Base-by-base conservation (phyloP, 257 asterid species). In the Echites panduratus region DNA sequence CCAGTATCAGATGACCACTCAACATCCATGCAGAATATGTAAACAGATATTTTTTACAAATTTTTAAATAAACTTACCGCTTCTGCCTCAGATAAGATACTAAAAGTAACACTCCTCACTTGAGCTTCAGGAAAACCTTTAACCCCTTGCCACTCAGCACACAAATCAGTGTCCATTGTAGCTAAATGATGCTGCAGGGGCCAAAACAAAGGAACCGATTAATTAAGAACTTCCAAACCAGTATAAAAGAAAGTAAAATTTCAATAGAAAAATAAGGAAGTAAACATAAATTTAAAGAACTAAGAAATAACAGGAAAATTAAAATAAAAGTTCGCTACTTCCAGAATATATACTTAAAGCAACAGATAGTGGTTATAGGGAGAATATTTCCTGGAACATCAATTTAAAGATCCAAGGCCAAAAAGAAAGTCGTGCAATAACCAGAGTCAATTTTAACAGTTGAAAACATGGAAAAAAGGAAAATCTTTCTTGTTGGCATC, bases 51-150 rank as follows among this genome's bases (percentile, higher is more conserved):
- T 13, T 19, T 50, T n/a, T 29, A 1, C 20, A 52, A 49, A 81
- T 54, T 27, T 62, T 27, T 53, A 68, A 27, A 69, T 71, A 68
- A 71, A 80, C 97, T 86, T 84, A 95, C 99, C 11, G 97, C 96
- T 75, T 92, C 99, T 61, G 84, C 83, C 80, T 85, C 90, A 2
- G 96, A 81, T 73, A 95, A 80, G 72, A 89, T 89, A 76, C 70
- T 69, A 57, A 95, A 87, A 76, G 9, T 80, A 73, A 95, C 79
- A 71, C 92, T 88, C 84, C 43, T 89, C 76, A 92, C 62, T 27
- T 29, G 45, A 47, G 73, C 45, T 69, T 45, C 58, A 48, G 59
- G 58, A 27, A 45, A 73, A 57, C 84, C 92, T 54, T 80, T 70
- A 20, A 83, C 66, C 75, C 80, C 87, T 77, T 78, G 89, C 79